Evolutionary conservation across 2,329 filamentous ascomycete genomes (phyloP).

Genomic region (Achaetomium macrosporum): DNA sequence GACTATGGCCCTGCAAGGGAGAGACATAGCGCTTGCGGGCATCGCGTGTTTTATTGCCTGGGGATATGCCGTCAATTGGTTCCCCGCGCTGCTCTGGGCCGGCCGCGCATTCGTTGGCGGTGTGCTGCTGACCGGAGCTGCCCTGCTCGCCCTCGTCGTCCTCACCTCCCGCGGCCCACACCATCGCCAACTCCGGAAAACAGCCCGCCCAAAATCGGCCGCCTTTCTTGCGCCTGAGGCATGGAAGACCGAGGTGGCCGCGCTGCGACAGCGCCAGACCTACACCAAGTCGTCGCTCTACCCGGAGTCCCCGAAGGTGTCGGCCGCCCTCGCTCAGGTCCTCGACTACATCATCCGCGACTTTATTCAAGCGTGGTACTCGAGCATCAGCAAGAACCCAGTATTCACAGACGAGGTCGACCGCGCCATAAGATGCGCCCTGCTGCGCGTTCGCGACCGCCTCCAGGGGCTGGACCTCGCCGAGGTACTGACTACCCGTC

Average conservation of each 20-base stretch:
- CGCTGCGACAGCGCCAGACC: constrained; percentile 57
- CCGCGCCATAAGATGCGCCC: constrained; percentile 64
- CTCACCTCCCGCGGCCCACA: constrained; percentile 52
- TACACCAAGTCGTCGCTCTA: constrained; percentile 69
- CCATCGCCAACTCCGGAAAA: constrained; percentile 36
- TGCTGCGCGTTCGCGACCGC: constrained; percentile 65
- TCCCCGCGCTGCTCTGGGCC: constrained; percentile 75
- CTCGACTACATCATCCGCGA: constrained; percentile 72
- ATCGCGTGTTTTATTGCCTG: constrained; percentile 75
- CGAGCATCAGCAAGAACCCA: constrained; percentile 72
- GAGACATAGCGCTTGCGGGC: constrained; percentile 63
- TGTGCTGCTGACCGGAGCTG: constrained; percentile 50
- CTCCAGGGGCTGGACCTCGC: constrained; percentile 74
- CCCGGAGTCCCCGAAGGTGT: constrained; percentile 69
- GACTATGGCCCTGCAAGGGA: constrained; percentile 66
- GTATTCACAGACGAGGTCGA: constrained; percentile 85
- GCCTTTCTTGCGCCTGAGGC: constrained; percentile 56
- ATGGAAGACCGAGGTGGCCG: constrained; percentile 67
- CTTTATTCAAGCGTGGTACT: constrained; percentile 86
- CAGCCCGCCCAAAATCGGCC: constrained; percentile 39
- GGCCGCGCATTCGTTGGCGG: constrained; percentile 79
- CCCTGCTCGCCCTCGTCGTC: constrained; percentile 50
- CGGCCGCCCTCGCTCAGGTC: constrained; percentile 71
- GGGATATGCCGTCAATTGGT: constrained; percentile 78
- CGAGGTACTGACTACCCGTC: constrained; percentile 70